Evolutionary conservation across 768 basidiomycete species (phyloP), one percentile per base, ranked within the genome.

Genomic region (Lactarius quietus): DNA sequence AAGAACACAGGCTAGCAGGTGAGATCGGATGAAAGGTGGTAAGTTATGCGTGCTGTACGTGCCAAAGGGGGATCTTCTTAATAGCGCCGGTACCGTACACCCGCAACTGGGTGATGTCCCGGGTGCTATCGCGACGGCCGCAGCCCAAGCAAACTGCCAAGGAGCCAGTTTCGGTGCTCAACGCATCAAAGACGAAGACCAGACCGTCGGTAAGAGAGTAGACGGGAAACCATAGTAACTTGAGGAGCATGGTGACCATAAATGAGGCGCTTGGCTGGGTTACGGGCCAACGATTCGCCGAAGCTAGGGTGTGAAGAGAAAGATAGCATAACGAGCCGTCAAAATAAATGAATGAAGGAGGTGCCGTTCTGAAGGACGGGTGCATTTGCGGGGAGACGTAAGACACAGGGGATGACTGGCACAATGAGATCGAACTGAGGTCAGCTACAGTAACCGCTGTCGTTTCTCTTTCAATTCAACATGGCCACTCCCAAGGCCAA

Each of bases 401-500:
- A 51, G 48, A 45, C 43, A 48, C 14, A 51, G 48, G 48, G 48
- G 45, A 45, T 23, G 18, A 23, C 43, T n/a, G n/a, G 56, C 56
- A 29, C 33, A 36, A 35, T 28, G 56, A 23, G 56, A 57, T 57
- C 56, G 56, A 39, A 35, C 31, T 39, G 56, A 39, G 48, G 48
- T 35, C 31, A 29, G 54, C 54, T 15, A n/a, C n/a, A n/a, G n/a
- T n/a, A 55, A 55, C 18, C 18, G 31, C 54, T 59, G 58, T 59
- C 51, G 6, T 48, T 38, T 20, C 20, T 26, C 45, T 29, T 10
- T 29, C n/a, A 20, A 26, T 59, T 10, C 36, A 35, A 58, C 64
- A 69, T 69, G 67, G 69, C 69, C 68, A 41, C 69, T 31, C 60
- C 57, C 51, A 70, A 43, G 68, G 64, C 64, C 67, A 62, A 35